Evolutionary conservation across 805 yeast species (phyloP), one percentile per base, ranked within the genome.

Genomic region (Grigorovia humatica): DNA sequence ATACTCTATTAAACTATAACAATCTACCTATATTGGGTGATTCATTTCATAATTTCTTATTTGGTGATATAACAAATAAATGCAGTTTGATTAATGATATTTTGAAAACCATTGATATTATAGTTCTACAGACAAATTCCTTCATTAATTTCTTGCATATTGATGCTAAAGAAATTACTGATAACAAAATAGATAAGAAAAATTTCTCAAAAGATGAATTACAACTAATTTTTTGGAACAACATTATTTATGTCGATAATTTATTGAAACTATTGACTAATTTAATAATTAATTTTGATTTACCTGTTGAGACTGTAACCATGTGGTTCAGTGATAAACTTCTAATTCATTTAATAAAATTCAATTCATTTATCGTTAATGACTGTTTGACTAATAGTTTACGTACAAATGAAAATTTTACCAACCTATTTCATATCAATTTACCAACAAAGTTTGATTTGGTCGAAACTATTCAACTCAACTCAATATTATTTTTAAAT

Each of bases 401-500:
- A 11, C 11, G 11, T 9, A 32, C 11, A 32, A 32, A 32, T 32
- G 38, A 32, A 32, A 32, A 32, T 32, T 11, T 32, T 32, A 11
- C 15, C 3, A 32, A 32, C 15, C 8, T 9, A 32, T 32, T 32
- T 32, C 15, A 32, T 13, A 32, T 32, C 15, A 32, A 32, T 32
- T 32, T 32, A 32, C 38, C 38, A 32, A 32, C 38, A 11, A 13
- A 32, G 4, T 11, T 32, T 8, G 8, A 32, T 13, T 32, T 32
- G 15, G 8, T 32, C 8, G 11, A 9, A 32, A 32, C 38, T 13
- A 46, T 60, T 11, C 60, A 51, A 20, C 48, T 59, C 4, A 68
- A 76, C 1, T 73, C 83, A 2, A 57, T 85, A 9, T 60, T 79
- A 29, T 64, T 83, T 42, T 60, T 85, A 23, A 88, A 86, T 49